Evolutionary conservation across 2,329 filamentous ascomycete genomes (phyloP).

Genomic region (Monosporascus sp.): DNA sequence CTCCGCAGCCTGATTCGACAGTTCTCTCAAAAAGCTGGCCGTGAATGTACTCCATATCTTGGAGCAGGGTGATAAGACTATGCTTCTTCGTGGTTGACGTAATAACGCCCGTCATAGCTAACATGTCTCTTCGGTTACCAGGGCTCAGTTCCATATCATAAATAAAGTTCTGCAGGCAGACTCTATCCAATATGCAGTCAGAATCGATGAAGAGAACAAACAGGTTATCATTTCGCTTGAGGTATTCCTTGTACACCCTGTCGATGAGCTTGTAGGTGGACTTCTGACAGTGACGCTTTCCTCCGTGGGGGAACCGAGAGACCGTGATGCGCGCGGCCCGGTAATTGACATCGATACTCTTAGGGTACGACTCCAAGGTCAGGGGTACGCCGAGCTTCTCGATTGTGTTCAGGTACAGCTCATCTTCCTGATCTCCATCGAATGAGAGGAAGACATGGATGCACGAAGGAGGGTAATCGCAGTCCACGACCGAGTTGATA

Average conservation of each 20-base stretch:
- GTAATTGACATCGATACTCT: conserved; percentile 86
- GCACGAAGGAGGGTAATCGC: conserved; percentile 87
- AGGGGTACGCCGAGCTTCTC: conserved; percentile 77
- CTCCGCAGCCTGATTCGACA: conserved; percentile 88
- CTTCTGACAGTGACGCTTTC: conserved; percentile 92
- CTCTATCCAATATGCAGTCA: conserved; percentile 86
- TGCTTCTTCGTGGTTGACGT: conserved; percentile 88
- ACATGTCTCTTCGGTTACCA: conserved; percentile 84
- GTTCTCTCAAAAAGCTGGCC: conserved; percentile 94
- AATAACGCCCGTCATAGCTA: conserved; percentile 97
- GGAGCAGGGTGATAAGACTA: conserved; percentile 82
- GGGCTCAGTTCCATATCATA: conserved; percentile 98
- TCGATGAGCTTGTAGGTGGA: conserved; percentile 89
- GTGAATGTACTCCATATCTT: conserved; percentile 98
- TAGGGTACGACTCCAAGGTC: conserved; percentile 72
- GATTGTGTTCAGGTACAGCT: conserved; percentile 82
- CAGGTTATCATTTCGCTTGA: conserved; percentile 82
- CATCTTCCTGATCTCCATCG: conserved; percentile 83
- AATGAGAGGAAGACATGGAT: conserved; percentile 95
- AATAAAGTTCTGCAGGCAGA: conserved; percentile 95
- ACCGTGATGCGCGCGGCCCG: conserved; percentile 79
- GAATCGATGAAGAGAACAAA: conserved; percentile 98
- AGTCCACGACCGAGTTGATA: conserved; percentile 85
- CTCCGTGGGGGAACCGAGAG: conserved; percentile 87
- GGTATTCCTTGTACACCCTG: conserved; percentile 81